phyloP scores from a whole-genome alignment of 768 basidiomycete species.

The Leccinum broughii region DNA sequence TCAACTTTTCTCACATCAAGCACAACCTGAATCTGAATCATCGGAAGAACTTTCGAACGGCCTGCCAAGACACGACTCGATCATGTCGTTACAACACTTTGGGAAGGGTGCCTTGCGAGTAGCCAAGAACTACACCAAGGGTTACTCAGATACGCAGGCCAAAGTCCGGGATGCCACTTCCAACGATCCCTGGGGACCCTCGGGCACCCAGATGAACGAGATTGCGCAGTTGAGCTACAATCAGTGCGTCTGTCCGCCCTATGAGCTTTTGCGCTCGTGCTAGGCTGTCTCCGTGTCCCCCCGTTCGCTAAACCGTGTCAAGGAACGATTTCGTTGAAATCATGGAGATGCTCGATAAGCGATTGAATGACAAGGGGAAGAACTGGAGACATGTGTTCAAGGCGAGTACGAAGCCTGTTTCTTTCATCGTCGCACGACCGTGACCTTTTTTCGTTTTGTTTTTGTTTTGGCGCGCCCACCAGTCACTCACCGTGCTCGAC shows the following conservation, averaged over 20 bases:
- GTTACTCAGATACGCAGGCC: constrained; percentile 92
- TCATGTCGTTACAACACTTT: constrained; percentile 67
- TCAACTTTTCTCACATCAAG: not conserved
- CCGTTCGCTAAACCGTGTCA: not conserved
- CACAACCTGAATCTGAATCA: not conserved
- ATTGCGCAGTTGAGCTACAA: constrained; percentile 96
- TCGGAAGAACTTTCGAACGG: not conserved
- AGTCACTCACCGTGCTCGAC: constrained; percentile 93
- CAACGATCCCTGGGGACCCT: constrained; percentile 98
- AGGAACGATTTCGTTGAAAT: constrained; percentile 97
- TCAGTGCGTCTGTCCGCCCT: constrained; percentile 59
- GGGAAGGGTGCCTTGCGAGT: constrained; percentile 84
- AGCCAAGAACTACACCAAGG: constrained; percentile 94
- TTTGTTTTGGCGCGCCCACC: constrained; percentile 8
- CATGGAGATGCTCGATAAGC: constrained; percentile 99
- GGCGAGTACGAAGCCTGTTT: constrained; percentile 44
- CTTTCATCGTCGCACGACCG: not conserved
- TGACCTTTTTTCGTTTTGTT: not conserved
- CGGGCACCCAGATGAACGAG: constrained; percentile 99
- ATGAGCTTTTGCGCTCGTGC: not conserved
- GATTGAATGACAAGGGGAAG: constrained; percentile 98
- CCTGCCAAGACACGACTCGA: constrained; percentile 11
- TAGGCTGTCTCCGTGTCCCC: not conserved
- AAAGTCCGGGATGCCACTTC: constrained; percentile 97
- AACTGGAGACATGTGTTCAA: constrained; percentile 99